Evolutionary conservation across 2,329 filamentous ascomycete species (phyloP).

Genomic region (Colletotrichum sp.): DNA sequence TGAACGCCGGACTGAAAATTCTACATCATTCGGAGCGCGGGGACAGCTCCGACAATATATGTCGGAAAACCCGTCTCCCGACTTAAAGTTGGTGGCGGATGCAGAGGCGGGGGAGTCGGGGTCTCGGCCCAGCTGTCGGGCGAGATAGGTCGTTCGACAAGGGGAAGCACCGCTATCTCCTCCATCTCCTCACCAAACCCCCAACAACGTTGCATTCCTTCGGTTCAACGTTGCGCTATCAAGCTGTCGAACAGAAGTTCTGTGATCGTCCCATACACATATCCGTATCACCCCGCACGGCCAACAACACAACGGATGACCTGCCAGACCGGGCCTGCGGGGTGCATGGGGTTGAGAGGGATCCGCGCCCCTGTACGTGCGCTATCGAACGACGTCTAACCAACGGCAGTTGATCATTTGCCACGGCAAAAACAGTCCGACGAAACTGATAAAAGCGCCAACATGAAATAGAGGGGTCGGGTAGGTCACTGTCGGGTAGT

Average conservation of each 20-base stretch:
- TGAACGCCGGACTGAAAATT: too few relatives aligned
- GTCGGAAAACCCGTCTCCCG: background rate
- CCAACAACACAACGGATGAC: background rate
- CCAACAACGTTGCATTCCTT: constrained; percentile 16
- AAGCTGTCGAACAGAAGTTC: background rate
- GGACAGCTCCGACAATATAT: background rate
- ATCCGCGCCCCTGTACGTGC: constrained; percentile 4
- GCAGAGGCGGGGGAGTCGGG: constrained; percentile 8
- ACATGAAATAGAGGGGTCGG: background rate
- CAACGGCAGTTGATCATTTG: constrained; percentile 7
- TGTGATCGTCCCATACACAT: background rate
- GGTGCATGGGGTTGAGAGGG: constrained; percentile 7
- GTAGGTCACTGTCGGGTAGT: background rate
- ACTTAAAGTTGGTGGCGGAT: constrained; percentile 11
- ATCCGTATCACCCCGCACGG: constrained; percentile 8
- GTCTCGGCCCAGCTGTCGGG: constrained; percentile 16
- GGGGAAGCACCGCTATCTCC: background rate
- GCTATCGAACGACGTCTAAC: background rate
- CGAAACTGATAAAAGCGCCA: background rate
- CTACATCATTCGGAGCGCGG: background rate
- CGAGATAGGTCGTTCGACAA: background rate
- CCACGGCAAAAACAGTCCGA: background rate
- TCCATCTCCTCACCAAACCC: background rate
- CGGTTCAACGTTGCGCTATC: constrained; percentile 6
- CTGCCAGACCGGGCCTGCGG: constrained; percentile 10